Conservation (phyloP, 441 rosid genomes). For the Pelargonium fulgidum region DNA sequence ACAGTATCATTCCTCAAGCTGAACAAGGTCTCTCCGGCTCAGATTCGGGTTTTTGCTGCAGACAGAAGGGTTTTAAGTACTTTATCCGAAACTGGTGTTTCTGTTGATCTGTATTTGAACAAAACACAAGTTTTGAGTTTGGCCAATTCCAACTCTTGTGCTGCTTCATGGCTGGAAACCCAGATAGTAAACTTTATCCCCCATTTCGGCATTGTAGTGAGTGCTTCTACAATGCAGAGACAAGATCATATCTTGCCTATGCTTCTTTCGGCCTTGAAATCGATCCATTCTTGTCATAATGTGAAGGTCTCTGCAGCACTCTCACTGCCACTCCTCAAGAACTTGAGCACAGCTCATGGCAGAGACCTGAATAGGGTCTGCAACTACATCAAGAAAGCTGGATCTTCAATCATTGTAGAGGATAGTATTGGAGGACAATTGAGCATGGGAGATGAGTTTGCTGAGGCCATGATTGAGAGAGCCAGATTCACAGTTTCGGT, state of each 20-base stretch:
- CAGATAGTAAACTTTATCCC: conserved; percentile 21
- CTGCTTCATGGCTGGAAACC: conserved; percentile 35
- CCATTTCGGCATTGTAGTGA: conserved; percentile 29
- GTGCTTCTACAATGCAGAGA: conserved; percentile 1
- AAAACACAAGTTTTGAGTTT: conserved; percentile 24
- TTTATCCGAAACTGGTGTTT: conserved; percentile 19
- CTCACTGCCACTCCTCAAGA: conserved; percentile 34
- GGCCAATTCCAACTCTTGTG: conserved; percentile 25
- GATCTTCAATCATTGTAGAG: conserved; percentile 31
- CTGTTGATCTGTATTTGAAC: conserved; percentile 34
- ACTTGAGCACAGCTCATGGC: conserved; percentile 21
- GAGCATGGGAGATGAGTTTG: conserved; percentile 24
- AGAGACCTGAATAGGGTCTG: conserved; percentile 24
- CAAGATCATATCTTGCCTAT: conserved; percentile 20
- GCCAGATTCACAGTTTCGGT: conserved; percentile 22
- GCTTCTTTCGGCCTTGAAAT: conserved; percentile 31
- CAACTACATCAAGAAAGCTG: conserved; percentile 26
- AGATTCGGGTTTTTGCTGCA: conserved; percentile 22
- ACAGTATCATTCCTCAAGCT: conserved; percentile 25
- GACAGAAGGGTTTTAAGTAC: conserved; percentile 21
- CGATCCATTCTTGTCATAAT: conserved; percentile 25
- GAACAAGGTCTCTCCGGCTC: conserved; percentile 27
- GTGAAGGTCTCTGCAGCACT: conserved; percentile 36
- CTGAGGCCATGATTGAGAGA: conserved; percentile 23
- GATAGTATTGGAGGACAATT: conserved; percentile 19